A percentile compares a stretch with the other conserved stretches of the same genome.
Evolutionary conservation across 768 basidiomycete genomes (phyloP).

Genomic region (Mycena epipterygia): DNA sequence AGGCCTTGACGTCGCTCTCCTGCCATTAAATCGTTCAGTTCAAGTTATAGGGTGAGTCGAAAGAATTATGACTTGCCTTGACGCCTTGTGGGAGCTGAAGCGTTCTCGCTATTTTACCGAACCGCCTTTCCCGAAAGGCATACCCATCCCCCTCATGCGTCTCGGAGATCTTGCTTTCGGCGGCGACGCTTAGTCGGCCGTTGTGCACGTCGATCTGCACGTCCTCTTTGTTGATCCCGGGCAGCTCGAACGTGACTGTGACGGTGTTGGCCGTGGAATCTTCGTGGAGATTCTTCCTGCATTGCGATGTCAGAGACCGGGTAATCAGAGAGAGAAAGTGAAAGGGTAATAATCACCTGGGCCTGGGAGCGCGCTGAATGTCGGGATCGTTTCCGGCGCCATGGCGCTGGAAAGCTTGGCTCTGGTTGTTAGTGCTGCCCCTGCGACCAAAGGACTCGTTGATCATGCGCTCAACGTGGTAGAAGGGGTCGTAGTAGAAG

Average conservation of each 20-base stretch:
- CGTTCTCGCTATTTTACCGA: conserved; percentile 61
- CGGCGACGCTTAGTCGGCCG: conserved; percentile 65
- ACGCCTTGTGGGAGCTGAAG: conserved; percentile 68
- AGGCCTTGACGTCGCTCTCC: conserved; percentile 55
- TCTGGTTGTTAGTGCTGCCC: conserved; percentile 14
- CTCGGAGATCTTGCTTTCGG: conserved; percentile 56
- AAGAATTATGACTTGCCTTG: conserved; percentile 55
- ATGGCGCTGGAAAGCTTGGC: conserved; percentile 28
- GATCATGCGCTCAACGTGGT: conserved; percentile 61
- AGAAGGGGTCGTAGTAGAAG: conserved; percentile 60
- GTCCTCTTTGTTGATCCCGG: conserved; percentile 68
- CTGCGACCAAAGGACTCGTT: conserved; percentile 49
- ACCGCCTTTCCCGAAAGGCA: conserved; percentile 65
- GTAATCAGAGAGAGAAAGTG: not conserved
- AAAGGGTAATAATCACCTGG: conserved; percentile 44
- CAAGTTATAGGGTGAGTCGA: too few relatives aligned
- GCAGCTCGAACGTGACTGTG: conserved; percentile 73
- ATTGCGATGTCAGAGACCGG: not conserved
- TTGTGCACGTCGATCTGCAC: conserved; percentile 67
- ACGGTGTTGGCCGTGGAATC: conserved; percentile 61
- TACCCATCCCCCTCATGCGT: conserved; percentile 56
- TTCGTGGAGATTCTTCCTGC: conserved; percentile 72
- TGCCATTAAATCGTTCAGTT: conserved; percentile 38
- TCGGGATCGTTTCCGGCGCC: conserved; percentile 13
- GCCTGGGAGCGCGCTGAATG: conserved; percentile 42